Evolutionary conservation across 805 yeast genomes (phyloP), one percentile per base, ranked within the genome.

Genomic region (Candida sanyiensis): DNA sequence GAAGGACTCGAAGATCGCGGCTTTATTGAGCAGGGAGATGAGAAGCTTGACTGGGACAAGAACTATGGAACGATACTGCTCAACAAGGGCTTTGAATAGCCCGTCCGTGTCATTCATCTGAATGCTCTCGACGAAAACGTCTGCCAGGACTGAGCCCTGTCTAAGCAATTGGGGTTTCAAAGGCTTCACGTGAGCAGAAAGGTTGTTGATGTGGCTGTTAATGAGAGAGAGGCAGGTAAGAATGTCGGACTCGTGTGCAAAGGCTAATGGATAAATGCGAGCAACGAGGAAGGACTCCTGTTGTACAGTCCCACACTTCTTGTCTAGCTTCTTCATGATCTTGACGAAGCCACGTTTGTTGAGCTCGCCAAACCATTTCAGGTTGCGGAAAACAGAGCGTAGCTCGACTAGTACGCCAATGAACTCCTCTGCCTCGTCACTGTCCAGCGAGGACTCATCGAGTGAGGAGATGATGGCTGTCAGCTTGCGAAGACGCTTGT

Each of bases 341-440:
- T 89, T 89, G 38, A 79, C 73, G 50, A 88, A 84, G 0, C 96
- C 97, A 44, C 94, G 77, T 55, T 83, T 85, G 66, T 89, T 89
- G 51, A 89, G 74, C 55, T 90, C 97, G 18, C 94, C 94, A 58
- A 75, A 89, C 96, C 97, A 90, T 58, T 85, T 88, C 56, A 89
- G 67, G 59, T 88, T 88, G 41, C 96, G 70, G 45, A 83, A 75
- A 43, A 77, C 77, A 13, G 82, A 70, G 33, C 95, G 71, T 38
- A 87, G 66, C 58, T 88, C 96, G 17, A 87, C 66, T 27, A 89
- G 63, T 15, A 87, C 80, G 17, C 75, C 77, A 22, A 77, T 61
- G 25, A 82, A 64, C 49, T 83, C 89, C 35, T 77, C 81, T 2
- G 69, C 40, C 21, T 72, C 67, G 41, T 81, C 87, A 53, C 66